Evolutionary conservation across 768 basidiomycete genomes (phyloP).

Genomic region (Tylopilus sp.): DNA sequence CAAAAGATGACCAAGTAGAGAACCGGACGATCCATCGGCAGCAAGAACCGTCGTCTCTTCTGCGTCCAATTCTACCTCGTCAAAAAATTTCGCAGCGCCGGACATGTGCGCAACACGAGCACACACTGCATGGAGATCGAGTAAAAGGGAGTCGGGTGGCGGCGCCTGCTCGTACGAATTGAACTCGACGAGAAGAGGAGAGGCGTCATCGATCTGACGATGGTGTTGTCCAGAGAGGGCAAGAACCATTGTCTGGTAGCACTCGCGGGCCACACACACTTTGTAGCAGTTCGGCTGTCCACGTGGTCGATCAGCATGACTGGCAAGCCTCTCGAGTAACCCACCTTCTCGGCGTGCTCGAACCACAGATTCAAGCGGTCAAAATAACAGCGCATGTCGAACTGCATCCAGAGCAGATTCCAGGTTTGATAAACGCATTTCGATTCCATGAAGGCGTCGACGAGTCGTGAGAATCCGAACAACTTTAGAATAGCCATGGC

Average conservation of each 20-base stretch:
- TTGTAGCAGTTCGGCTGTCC: not conserved
- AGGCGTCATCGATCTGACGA: not conserved
- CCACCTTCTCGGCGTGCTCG: not conserved
- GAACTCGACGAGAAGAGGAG: not conserved
- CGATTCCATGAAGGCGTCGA: not conserved
- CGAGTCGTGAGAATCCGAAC: not conserved
- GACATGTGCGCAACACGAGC: not conserved
- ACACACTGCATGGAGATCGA: not conserved
- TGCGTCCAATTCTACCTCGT: not conserved
- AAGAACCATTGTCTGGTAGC: not conserved
- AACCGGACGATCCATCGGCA: not conserved
- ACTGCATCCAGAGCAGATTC: conserved; percentile 1
- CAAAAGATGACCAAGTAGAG: not conserved
- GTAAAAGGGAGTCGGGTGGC: not conserved
- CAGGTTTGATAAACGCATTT: not conserved
- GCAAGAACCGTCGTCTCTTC: not conserved
- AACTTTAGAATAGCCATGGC: not conserved
- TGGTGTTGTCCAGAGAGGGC: not conserved
- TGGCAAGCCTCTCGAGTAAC: not conserved
- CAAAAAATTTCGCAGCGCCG: not conserved
- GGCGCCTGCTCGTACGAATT: too few relatives aligned
- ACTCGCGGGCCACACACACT: not conserved
- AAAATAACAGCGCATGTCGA: fast-evolving
- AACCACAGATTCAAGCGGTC: not conserved
- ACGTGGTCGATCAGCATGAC: not conserved